Percentiles rank a stretch among this genome's conserved stretches.
These are phyloP conservation scores for Metschnikowia gruessii DNA, from an alignment of 805 yeast genomes.

Conservation along the genomic window DNA sequence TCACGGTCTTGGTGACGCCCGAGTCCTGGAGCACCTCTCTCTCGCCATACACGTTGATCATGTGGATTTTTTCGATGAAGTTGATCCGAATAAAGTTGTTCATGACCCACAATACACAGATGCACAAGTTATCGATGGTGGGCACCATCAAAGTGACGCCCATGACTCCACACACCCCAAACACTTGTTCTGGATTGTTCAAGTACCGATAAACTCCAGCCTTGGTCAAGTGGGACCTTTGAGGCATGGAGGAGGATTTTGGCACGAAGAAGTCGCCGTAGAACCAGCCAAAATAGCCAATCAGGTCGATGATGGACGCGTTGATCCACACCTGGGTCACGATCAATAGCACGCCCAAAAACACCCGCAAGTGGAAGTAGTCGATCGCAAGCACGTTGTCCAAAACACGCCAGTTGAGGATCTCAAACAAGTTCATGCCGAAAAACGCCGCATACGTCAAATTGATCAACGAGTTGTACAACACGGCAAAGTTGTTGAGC, in stretches of 20 bases:
- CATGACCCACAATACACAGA: constrained; percentile 55
- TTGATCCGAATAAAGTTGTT: constrained; percentile 65
- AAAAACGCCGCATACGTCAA: constrained; percentile 57
- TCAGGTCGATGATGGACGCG: constrained; percentile 60
- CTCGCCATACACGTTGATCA: constrained; percentile 72
- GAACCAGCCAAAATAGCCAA: constrained; percentile 88
- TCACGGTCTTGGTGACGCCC: constrained; percentile 44
- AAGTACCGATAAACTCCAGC: constrained; percentile 80
- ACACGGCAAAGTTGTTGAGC: constrained; percentile 67
- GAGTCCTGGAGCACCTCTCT: constrained; percentile 54
- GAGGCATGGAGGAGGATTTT: constrained; percentile 34
- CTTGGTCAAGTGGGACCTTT: constrained; percentile 54
- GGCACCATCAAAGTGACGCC: constrained; percentile 64
- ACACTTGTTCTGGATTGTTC: constrained; percentile 77
- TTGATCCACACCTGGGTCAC: constrained; percentile 68
- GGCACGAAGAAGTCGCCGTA: constrained; percentile 81
- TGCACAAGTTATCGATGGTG: constrained; percentile 49
- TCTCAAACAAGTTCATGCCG: constrained; percentile 32
- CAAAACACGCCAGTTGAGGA: constrained; percentile 16
- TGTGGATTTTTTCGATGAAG: constrained; percentile 74
- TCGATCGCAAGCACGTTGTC: constrained; percentile 21
- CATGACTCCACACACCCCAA: constrained; percentile 79
- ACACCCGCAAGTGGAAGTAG: constrained; percentile 51
- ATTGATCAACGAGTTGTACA: constrained; percentile 51
- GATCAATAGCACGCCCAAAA: constrained; percentile 55